phyloP scores from a whole-genome alignment of 2,329 filamentous ascomycete genomes.

The Podosphaera aphanis region DNA sequence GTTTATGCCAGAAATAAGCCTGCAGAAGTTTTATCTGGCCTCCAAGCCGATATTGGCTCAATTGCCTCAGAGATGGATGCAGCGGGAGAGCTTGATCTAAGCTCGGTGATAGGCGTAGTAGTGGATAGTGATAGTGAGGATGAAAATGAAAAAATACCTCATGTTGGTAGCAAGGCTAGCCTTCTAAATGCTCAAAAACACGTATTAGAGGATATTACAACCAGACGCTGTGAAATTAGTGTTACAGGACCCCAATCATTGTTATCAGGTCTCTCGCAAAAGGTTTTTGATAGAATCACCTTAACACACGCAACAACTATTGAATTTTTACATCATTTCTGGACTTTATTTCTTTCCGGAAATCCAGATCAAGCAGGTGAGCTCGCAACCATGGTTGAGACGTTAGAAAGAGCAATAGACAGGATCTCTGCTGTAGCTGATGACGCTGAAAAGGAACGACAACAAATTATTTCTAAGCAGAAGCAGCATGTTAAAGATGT shows the following conservation, averaged over 20 bases:
- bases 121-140: slow-evolving; percentile 48
- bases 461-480: slow-evolving; percentile 38
- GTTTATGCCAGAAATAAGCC: slow-evolving; percentile 47
- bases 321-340: slow-evolving; percentile 96
- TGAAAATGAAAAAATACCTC: slow-evolving; percentile 24
- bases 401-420: slow-evolving; percentile 50
- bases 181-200: slow-evolving; percentile 40
- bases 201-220: slow-evolving; percentile 39
- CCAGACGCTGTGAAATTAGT: slow-evolving; percentile 35
- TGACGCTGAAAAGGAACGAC: slow-evolving; percentile 54
- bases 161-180: slow-evolving; percentile 47
- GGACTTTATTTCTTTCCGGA: slow-evolving; percentile 74
- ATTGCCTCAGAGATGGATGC: slow-evolving; percentile 23
- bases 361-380: slow-evolving; percentile 62
- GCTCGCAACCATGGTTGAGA: slow-evolving; percentile 60
- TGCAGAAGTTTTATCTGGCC: slow-evolving; percentile 36
- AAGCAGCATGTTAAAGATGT: slow-evolving; percentile 49
- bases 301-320: slow-evolving; percentile 79
- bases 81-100: slow-evolving; percentile 32
- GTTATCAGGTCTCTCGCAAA: slow-evolving; percentile 21
- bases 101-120: slow-evolving; percentile 40
- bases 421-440: slow-evolving; percentile 61
- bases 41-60: slow-evolving; percentile 36
- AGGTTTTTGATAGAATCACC: slow-evolving; percentile 35
- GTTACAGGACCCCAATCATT: slow-evolving; percentile 17